These are phyloP conservation scores for Wickerhamomyces tratensis DNA, from an alignment of 805 yeast genomes.

Conservation along the genomic window DNA sequence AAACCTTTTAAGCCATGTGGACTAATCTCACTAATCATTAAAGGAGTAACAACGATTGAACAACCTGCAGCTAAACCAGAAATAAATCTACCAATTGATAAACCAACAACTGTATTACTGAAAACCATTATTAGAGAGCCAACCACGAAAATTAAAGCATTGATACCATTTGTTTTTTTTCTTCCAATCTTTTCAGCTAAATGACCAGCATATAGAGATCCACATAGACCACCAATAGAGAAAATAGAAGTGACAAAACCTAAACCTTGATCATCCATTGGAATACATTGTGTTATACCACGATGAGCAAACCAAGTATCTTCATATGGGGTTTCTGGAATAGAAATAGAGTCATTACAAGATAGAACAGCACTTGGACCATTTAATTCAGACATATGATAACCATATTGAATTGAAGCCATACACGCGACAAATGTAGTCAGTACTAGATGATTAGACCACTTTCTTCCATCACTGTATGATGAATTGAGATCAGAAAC, in stretches of 20 bases:
- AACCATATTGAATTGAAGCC: slow-evolving; percentile 85
- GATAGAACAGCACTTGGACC: slow-evolving; percentile 73
- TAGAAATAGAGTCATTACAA: slow-evolving; percentile 29
- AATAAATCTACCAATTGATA: slow-evolving; percentile 62
- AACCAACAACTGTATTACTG: slow-evolving; percentile 29
- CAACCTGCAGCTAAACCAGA: slow-evolving; percentile 86
- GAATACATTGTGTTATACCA: slow-evolving; percentile 45
- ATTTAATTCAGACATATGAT: slow-evolving; percentile 89
- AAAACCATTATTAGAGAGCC: slow-evolving; percentile 58
- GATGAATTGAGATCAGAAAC: too few species aligned
- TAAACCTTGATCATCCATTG: slow-evolving; percentile 43
- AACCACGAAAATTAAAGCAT: slow-evolving; percentile 39
- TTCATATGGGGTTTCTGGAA: slow-evolving; percentile 15
- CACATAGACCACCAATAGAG: slow-evolving; percentile 75
- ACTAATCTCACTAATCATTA: slow-evolving; percentile 71
- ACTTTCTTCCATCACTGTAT: neutral
- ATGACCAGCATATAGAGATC: slow-evolving; percentile 60
- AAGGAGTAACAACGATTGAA: slow-evolving; percentile 76
- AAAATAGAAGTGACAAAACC: slow-evolving; percentile 74
- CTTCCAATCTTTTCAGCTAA: slow-evolving; percentile 64
- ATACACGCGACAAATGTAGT: slow-evolving; percentile 54
- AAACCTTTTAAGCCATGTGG: slow-evolving; percentile 64
- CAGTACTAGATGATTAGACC: slow-evolving; percentile 27
- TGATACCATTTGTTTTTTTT: slow-evolving; percentile 38
- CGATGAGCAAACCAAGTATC: slow-evolving; percentile 22